Evolutionary conservation across 345 rosid species (phyloP).

Genomic region (Boechera retrofracta): DNA sequence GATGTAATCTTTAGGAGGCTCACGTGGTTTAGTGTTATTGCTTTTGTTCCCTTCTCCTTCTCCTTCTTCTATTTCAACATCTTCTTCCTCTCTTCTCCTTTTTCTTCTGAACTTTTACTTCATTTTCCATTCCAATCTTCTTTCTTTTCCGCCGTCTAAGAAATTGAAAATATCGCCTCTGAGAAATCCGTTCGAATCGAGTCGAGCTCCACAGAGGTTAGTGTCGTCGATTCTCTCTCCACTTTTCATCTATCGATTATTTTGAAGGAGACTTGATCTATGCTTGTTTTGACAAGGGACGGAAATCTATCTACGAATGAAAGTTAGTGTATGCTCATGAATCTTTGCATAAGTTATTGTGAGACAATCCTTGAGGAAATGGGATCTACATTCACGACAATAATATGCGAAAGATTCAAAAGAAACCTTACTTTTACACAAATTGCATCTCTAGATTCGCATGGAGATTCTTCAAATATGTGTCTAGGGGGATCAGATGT

Average conservation of each 20-base stretch:
- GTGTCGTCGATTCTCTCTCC: too few species aligned
- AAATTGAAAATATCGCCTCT: not conserved
- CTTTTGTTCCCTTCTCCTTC: slow-evolving; percentile 10
- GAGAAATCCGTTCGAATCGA: too few species aligned
- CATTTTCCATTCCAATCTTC: slow-evolving; percentile 46
- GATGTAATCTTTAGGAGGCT: slow-evolving; percentile 76
- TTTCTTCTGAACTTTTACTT: slow-evolving; percentile 45
- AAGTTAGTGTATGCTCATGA: slow-evolving; percentile 19
- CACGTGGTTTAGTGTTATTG: slow-evolving; percentile 51
- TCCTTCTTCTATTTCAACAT: not conserved
- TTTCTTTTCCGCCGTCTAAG: slow-evolving; percentile 47
- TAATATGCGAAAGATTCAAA: not conserved
- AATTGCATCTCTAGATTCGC: not conserved
- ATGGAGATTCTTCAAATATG: not conserved
- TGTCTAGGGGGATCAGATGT: not conserved
- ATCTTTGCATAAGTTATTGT: not conserved
- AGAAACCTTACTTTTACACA: not conserved
- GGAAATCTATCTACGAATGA: not conserved
- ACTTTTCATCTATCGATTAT: too few species aligned
- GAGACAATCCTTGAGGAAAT: slow-evolving; percentile 14
- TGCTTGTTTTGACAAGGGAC: not conserved
- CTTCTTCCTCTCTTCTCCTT: slow-evolving; percentile 27
- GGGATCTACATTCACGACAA: not conserved
- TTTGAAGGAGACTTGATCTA: too few species aligned
- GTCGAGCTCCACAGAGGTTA: too few species aligned